These are phyloP conservation scores for Xanthoconium purpureum DNA, from an alignment of 768 basidiomycete species.

Conservation along the genomic window DNA sequence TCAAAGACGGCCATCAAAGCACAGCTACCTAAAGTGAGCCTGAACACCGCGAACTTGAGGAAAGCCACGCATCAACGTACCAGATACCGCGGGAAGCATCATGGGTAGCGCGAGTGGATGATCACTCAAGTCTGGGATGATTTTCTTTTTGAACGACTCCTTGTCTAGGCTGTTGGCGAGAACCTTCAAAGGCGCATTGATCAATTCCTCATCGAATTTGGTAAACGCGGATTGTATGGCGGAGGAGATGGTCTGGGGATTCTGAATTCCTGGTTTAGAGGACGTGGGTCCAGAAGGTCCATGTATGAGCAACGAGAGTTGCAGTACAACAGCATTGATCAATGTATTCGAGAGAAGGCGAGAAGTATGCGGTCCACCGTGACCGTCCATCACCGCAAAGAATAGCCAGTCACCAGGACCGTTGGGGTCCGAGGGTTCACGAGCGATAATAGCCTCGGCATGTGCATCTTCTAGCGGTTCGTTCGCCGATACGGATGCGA, in stretches of 20 bases:
- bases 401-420: slow-evolving; percentile 73
- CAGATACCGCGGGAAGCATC: slow-evolving; percentile 83
- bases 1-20: slow-evolving; percentile 88
- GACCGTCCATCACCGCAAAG: slow-evolving; percentile 90
- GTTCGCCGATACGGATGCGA: slow-evolving; percentile 79
- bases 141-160: slow-evolving; percentile 47
- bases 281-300: slow-evolving; percentile 33
- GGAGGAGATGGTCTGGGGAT: slow-evolving; percentile 53
- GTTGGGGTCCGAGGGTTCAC: slow-evolving; percentile 57
- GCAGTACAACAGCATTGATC: slow-evolving; percentile 78
- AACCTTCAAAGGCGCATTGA: slow-evolving; percentile 72
- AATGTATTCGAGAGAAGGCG: slow-evolving; percentile 78
- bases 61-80: slow-evolving; percentile 30
- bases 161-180: slow-evolving; percentile 57
- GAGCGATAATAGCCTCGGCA: slow-evolving; percentile 62
- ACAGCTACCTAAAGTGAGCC: slow-evolving; percentile 65
- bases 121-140: slow-evolving; percentile 61
- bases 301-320: slow-evolving; percentile 57
- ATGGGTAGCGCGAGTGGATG: slow-evolving; percentile 67
- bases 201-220: slow-evolving; percentile 80
- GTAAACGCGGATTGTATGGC: slow-evolving; percentile 78
- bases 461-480: slow-evolving; percentile 90
- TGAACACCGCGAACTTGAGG: slow-evolving; percentile 10
- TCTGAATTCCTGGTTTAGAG: slow-evolving; percentile 37
- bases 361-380: slow-evolving; percentile 81